Percentiles rank a stretch among this genome's conserved stretches.
Conservation (phyloP, 129 eudicot species). For the Helichrysum umbraculigerum region DNA sequence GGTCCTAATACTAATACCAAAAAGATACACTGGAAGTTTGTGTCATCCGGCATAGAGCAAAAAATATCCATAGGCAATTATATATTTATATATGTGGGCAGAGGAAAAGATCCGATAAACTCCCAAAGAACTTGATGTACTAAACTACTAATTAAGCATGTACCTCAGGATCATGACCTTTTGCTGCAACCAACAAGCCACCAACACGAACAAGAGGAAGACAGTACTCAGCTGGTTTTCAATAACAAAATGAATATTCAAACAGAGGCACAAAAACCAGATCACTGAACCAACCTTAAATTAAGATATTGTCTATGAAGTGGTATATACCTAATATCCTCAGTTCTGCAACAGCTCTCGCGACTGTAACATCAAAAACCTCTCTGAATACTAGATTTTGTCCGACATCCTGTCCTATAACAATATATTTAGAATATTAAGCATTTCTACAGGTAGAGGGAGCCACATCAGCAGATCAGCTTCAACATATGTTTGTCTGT, state of each 20-base stretch:
- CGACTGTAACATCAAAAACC: constrained; percentile 85
- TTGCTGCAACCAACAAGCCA: constrained; percentile 95
- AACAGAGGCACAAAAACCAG: constrained; percentile 8
- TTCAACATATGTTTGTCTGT: constrained; percentile 1
- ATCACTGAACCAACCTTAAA: constrained; percentile 5
- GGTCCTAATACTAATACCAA: background rate
- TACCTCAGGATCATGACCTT: constrained; percentile 97
- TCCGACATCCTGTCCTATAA: constrained; percentile 77
- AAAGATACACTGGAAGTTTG: constrained; percentile 6
- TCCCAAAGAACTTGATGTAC: constrained; percentile 7
- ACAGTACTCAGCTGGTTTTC: constrained; percentile 80
- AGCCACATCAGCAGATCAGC: constrained; percentile 8
- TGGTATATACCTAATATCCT: constrained; percentile 67
- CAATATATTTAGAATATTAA: constrained; percentile 35
- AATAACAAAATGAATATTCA: constrained; percentile 17
- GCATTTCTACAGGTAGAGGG: constrained; percentile 10
- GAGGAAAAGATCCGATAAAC: background rate
- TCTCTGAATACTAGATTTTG: constrained; percentile 70
- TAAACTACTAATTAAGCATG: constrained; percentile 27
- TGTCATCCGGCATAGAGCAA: constrained; percentile 13
- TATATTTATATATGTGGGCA: background rate
- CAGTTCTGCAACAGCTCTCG: constrained; percentile 98
- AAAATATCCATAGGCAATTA: background rate
- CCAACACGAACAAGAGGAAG: constrained; percentile 95
- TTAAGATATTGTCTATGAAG: constrained; percentile 1